Evolutionary conservation across 1,284 basidiomycete species (phyloP).

Genomic region (Peniophora sp.): DNA sequence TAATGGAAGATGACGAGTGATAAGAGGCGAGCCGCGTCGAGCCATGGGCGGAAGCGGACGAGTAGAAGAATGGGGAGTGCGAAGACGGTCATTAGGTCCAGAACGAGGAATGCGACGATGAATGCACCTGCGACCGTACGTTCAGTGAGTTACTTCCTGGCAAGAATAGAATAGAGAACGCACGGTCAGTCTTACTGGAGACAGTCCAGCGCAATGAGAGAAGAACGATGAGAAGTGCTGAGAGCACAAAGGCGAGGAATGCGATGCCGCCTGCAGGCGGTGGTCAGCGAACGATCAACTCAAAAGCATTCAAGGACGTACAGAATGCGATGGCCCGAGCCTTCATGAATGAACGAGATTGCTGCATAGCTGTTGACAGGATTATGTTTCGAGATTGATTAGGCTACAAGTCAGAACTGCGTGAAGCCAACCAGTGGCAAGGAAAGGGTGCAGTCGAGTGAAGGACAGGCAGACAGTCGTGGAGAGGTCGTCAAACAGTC

Average conservation of each 20-base stretch:
- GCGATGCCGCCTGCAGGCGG: constrained; percentile 26
- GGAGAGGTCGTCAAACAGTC: neutral
- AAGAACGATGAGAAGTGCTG: constrained; percentile 31
- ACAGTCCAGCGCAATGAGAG: constrained; percentile 31
- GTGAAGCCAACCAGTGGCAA: constrained; percentile 9
- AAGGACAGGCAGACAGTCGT: neutral
- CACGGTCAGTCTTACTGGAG: constrained; percentile 31
- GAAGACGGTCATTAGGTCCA: constrained; percentile 40
- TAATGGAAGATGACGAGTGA: constrained; percentile 41
- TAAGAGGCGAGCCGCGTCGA: constrained; percentile 46
- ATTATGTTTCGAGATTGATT: too few relatives aligned
- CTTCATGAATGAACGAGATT: constrained; percentile 30
- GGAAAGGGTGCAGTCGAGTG: neutral
- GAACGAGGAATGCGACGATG: constrained; percentile 35
- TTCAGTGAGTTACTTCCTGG: neutral
- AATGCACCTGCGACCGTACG: constrained; percentile 25
- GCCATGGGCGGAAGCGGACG: constrained; percentile 44
- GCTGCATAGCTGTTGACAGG: constrained; percentile 20
- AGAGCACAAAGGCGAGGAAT: constrained; percentile 33
- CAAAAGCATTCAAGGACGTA: constrained; percentile 20
- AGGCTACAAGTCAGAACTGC: constrained; percentile 4
- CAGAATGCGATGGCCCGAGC: constrained; percentile 31
- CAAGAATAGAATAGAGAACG: constrained; percentile 14
- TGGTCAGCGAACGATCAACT: neutral
- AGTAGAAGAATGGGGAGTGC: constrained; percentile 43